Percentiles rank a stretch among this genome's conserved stretches.
Evolutionary conservation across 148 eudicot genomes (phyloP).

Genomic region (Amaranthus hypochondriacus): DNA sequence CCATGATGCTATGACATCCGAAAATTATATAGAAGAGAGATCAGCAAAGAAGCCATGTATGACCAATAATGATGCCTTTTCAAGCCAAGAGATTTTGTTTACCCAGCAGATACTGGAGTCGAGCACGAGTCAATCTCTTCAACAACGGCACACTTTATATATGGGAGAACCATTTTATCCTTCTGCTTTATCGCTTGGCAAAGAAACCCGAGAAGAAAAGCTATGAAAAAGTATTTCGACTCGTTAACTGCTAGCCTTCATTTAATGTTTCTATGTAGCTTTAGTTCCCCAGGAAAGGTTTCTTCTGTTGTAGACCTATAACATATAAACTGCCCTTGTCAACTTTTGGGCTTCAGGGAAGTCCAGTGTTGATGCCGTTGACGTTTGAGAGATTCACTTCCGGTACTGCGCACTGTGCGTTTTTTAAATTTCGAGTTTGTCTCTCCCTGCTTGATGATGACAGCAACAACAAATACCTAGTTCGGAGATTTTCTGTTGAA

Average conservation of each 20-base stretch:
- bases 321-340: background rate
- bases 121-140: conserved; percentile 37
- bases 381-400: background rate
- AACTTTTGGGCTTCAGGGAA: background rate
- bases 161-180: conserved; percentile 30
- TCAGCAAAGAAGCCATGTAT: conserved; percentile 36
- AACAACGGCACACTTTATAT: conserved; percentile 33
- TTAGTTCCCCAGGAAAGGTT: background rate
- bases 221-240: conserved; percentile 17
- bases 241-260: background rate
- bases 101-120: conserved; percentile 44
- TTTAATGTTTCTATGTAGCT: background rate
- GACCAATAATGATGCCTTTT: conserved; percentile 19
- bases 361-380: background rate
- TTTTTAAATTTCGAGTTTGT: background rate
- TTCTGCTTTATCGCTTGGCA: conserved; percentile 31
- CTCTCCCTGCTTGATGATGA: background rate
- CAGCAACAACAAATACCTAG: background rate
- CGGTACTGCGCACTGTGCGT: background rate
- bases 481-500: background rate
- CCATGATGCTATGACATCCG: conserved; percentile 24
- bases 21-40: conserved; percentile 33
- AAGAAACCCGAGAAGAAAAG: conserved; percentile 21
- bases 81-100: conserved; percentile 29
- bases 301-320: background rate